These are phyloP conservation scores for Globisporangium spinosum DNA, from an alignment of 352 stramenopile genomes.

Conservation along the genomic window DNA sequence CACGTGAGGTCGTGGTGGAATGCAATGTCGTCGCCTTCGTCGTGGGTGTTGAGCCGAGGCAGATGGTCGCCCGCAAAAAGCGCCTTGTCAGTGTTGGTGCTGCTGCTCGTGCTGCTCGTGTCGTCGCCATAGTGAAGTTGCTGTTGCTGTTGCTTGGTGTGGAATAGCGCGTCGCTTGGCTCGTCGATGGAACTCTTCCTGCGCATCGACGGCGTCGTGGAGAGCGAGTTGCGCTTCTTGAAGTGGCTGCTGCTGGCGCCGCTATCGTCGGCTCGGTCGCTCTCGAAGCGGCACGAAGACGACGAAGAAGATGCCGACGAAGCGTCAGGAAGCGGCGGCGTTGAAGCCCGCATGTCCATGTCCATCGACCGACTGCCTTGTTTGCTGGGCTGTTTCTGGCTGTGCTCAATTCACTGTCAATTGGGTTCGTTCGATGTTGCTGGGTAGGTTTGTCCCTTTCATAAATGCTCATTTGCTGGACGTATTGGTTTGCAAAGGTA, in stretches of 20 bases:
- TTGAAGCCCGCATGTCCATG: neutral
- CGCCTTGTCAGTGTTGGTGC: neutral
- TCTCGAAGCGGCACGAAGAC: neutral
- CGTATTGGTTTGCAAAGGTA: neutral
- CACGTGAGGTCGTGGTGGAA: constrained; percentile 8
- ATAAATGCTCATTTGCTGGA: neutral
- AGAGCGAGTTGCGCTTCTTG: constrained; percentile 12
- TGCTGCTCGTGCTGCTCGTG: constrained; percentile 10
- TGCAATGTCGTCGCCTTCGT: neutral
- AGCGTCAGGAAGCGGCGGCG: neutral
- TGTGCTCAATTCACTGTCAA: neutral
- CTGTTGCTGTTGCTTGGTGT: neutral
- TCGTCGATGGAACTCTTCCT: neutral
- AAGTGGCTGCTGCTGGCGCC: neutral
- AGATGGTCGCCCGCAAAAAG: neutral
- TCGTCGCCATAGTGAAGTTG: neutral
- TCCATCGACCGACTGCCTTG: neutral
- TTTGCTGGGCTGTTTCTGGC: neutral
- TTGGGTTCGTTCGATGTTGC: neutral
- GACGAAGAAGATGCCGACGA: neutral
- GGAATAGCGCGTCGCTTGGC: neutral
- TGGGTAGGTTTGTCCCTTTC: neutral
- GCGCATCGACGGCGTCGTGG: neutral
- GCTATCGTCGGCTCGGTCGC: neutral
- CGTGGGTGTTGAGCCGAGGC: neutral